These are phyloP conservation scores for Exophiala bonariae DNA, from an alignment of 2,329 filamentous ascomycete genomes.

Conservation along the genomic window DNA sequence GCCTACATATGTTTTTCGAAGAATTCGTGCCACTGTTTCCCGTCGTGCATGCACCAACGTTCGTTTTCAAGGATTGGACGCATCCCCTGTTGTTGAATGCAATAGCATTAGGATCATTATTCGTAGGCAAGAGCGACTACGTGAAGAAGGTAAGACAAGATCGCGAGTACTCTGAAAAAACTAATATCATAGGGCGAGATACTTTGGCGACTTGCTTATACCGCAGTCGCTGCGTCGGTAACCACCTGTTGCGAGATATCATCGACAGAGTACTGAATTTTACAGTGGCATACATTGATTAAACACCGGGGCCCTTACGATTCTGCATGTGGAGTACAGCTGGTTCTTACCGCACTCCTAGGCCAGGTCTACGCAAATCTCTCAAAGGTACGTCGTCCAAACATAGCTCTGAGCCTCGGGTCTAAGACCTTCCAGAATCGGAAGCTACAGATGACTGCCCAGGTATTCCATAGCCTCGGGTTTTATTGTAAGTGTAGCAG, in stretches of 20 bases:
- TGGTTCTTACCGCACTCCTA: slow-evolving; percentile 45
- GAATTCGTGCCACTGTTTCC: slow-evolving; percentile 48
- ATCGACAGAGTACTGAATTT: background rate
- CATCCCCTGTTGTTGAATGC: slow-evolving; percentile 46
- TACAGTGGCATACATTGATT: slow-evolving; percentile 45
- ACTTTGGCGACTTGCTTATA: slow-evolving; percentile 47
- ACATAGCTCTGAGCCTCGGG: background rate
- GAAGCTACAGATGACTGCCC: slow-evolving; percentile 43
- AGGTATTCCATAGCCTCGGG: slow-evolving; percentile 45
- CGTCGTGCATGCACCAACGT: slow-evolving; percentile 44
- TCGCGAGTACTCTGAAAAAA: background rate
- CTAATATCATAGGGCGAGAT: slow-evolving; percentile 39
- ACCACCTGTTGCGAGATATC: background rate
- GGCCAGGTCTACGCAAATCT: slow-evolving; percentile 47
- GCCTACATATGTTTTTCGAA: slow-evolving; percentile 49
- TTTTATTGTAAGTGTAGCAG: slow-evolving; percentile 41
- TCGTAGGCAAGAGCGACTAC: slow-evolving; percentile 44
- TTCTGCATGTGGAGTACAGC: slow-evolving; percentile 43
- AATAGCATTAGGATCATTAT: slow-evolving; percentile 47
- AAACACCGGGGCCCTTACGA: slow-evolving; percentile 45
- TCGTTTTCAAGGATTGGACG: slow-evolving; percentile 46
- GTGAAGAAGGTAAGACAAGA: slow-evolving; percentile 31
- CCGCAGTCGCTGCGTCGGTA: slow-evolving; percentile 45
- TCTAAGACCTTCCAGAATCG: slow-evolving; percentile 34
- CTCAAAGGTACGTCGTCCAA: slow-evolving; percentile 32